These are phyloP conservation scores for Pseudocercospora musae DNA, from an alignment of 2,329 filamentous ascomycete genomes.

Conservation along the genomic window DNA sequence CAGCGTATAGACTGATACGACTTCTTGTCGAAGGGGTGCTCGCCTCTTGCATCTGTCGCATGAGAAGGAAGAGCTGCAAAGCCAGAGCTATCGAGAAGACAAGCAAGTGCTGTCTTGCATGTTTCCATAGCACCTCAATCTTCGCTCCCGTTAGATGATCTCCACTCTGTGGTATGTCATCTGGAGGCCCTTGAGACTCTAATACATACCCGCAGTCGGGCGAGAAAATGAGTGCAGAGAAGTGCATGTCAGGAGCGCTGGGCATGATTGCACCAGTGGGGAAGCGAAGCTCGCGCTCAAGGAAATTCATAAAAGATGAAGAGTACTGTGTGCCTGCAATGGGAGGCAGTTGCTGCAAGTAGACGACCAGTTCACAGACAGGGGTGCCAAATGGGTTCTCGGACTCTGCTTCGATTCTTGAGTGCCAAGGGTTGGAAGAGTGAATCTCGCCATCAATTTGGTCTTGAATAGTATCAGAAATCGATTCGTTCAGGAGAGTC, in stretches of 20 bases:
- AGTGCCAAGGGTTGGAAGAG: constrained; percentile 68
- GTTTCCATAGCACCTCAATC: constrained; percentile 49
- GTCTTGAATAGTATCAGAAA: constrained; percentile 64
- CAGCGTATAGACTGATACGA: constrained; percentile 62
- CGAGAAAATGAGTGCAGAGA: constrained; percentile 61
- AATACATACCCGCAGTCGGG: constrained; percentile 66
- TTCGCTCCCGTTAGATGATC: constrained; percentile 57
- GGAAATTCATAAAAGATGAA: constrained; percentile 43
- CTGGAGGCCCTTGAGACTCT: constrained; percentile 58
- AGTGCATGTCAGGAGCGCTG: constrained; percentile 50
- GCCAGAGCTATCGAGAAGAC: constrained; percentile 50
- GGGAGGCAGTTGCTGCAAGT: constrained; percentile 62
- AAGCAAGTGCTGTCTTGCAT: constrained; percentile 52
- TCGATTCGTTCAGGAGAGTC: constrained; percentile 67
- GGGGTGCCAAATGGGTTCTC: constrained; percentile 61
- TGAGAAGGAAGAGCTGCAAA: constrained; percentile 55
- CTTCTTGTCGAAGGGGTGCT: constrained; percentile 63
- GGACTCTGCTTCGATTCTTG: constrained; percentile 58
- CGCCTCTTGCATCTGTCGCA: constrained; percentile 62
- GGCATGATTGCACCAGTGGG: constrained; percentile 57
- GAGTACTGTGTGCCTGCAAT: constrained; percentile 27
- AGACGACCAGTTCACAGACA: constrained; percentile 86
- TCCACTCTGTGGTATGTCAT: constrained; percentile 49
- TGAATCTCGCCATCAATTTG: constrained; percentile 59
- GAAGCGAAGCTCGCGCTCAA: constrained; percentile 59